Conservation (phyloP, 495 filamentous ascomycete genomes). For the Rhizodiscina lignyota region DNA sequence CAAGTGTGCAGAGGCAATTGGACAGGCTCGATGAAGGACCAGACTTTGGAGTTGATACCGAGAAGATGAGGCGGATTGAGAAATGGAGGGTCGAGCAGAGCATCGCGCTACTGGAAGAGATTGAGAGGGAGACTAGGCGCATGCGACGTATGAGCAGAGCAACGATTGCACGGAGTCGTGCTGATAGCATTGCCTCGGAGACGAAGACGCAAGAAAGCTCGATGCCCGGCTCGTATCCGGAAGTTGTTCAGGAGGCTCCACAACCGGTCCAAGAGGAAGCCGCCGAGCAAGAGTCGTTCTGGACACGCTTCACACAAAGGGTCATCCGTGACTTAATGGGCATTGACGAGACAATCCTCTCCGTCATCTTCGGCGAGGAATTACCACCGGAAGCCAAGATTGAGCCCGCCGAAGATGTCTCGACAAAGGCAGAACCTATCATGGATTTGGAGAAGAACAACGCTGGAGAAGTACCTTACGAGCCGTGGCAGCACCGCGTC, state of each 20-base stretch:
- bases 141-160: constrained; percentile 26
- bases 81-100: constrained; percentile 88
- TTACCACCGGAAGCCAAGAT: constrained; percentile 38
- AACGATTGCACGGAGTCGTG: constrained; percentile 14
- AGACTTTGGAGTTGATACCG: constrained; percentile 36
- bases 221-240: neutral
- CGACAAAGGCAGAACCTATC: constrained; percentile 2
- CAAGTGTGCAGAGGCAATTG: constrained; percentile 44
- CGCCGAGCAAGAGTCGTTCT: constrained; percentile 43
- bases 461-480: constrained; percentile 10
- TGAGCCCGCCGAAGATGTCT: constrained; percentile 4
- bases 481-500: constrained; percentile 56
- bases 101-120: constrained; percentile 64
- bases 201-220: constrained; percentile 12
- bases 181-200: constrained; percentile 4
- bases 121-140: constrained; percentile 67
- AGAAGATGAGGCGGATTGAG: constrained; percentile 71
- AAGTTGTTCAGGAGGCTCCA: constrained; percentile 10
- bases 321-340: constrained; percentile 83
- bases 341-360: constrained; percentile 70
- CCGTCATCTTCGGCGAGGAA: constrained; percentile 73
- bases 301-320: constrained; percentile 66
- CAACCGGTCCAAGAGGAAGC: constrained; percentile 24
- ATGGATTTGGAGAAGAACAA: constrained; percentile 19
- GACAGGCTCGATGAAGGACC: constrained; percentile 49